Base-by-base conservation (phyloP, 257 asterid species). In the Linderniella brevidens region DNA sequence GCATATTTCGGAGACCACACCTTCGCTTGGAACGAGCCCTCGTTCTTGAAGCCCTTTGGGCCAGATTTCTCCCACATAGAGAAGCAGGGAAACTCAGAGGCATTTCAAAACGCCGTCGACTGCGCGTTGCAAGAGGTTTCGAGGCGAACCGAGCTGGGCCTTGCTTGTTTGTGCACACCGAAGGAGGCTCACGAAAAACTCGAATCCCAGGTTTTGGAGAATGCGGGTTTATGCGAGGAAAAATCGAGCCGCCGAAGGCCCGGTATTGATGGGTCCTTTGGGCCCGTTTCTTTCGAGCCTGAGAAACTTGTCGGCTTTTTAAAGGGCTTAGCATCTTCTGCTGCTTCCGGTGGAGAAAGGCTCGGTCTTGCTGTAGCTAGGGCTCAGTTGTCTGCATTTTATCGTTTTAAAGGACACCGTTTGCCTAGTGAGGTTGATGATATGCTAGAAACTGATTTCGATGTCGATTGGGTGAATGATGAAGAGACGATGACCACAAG, bases 1-100 rank as follows among this genome's bases (percentile, higher is more conserved):
- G 99, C 94, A 3, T 90, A 85, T 73, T 90, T 85, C 57, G 99
- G 96, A 17, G 99, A 90, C 47, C 76, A 66, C 35, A 85, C 93
- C 41, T 90, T 90, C 55, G 99, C 94, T 50, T 90, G 99, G 99
- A 90, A 85, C 13, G 93, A 85, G 49, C 60, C 92, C 13, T 71
- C 99, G 17, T 57, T 73, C 0, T 62, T 90, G 41, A 90, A 74
- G 77, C 86, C 96, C 18, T 90, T 90, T 64, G 62, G 81, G 55
- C 45, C 75, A 42, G 57, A 73, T 56, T 90, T 85, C 65, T 64
- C 93, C 36, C 84, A 75, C 60, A 76, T 77, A 17, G 92, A 65
- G 72, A 90, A 73, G 59, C 96, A 85, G 56, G 77, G 81, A 19
- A 81, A 57, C 61, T 85, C 94, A 1, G 99, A 81, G 58, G 58